These are phyloP conservation scores for Purpureocillium lavendulum DNA, from an alignment of 2,329 filamentous ascomycete genomes.

Conservation along the genomic window DNA sequence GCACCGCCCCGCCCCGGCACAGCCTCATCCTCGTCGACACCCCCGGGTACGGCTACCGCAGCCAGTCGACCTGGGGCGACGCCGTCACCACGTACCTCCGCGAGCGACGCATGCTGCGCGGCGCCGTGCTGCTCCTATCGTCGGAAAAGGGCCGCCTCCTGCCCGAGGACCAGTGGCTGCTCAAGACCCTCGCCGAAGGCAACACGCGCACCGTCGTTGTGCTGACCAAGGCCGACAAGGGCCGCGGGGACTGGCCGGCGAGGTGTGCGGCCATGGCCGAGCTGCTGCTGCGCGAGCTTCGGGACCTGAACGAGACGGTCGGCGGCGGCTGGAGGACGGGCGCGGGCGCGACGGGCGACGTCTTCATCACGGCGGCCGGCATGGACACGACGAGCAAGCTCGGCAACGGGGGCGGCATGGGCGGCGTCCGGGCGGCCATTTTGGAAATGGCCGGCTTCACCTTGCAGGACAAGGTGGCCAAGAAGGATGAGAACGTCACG, in stretches of 20 bases:
- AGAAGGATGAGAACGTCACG: constrained; percentile 24
- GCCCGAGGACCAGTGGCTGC: constrained; percentile 35
- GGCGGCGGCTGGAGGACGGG: constrained; percentile 19
- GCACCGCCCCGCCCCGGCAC: constrained; percentile 33
- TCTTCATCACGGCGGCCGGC: constrained; percentile 28
- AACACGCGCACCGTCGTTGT: constrained; percentile 39
- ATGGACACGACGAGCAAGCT: constrained; percentile 21
- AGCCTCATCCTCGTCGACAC: constrained; percentile 42
- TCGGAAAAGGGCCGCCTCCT: constrained; percentile 40
- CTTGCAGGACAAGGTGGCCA: constrained; percentile 19
- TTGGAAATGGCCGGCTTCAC: constrained; percentile 31
- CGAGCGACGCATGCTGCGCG: constrained; percentile 36
- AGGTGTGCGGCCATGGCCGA: constrained; percentile 17
- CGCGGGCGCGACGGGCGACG: constrained; percentile 17
- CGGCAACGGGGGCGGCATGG: constrained; percentile 28
- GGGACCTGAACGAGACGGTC: constrained; percentile 11
- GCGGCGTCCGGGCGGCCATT: constrained; percentile 28
- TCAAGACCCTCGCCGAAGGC: constrained; percentile 36
- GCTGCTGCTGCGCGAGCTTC: constrained; percentile 18
- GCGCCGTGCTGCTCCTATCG: constrained; percentile 45
- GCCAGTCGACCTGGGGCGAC: constrained; percentile 40
- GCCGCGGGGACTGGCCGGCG: constrained; percentile 18
- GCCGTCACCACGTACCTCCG: constrained; percentile 43
- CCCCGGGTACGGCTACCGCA: constrained; percentile 41
- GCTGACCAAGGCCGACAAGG: constrained; percentile 50